Conservation (phyloP, 306 rosid species). For the Vigna unguiculata region DNA sequence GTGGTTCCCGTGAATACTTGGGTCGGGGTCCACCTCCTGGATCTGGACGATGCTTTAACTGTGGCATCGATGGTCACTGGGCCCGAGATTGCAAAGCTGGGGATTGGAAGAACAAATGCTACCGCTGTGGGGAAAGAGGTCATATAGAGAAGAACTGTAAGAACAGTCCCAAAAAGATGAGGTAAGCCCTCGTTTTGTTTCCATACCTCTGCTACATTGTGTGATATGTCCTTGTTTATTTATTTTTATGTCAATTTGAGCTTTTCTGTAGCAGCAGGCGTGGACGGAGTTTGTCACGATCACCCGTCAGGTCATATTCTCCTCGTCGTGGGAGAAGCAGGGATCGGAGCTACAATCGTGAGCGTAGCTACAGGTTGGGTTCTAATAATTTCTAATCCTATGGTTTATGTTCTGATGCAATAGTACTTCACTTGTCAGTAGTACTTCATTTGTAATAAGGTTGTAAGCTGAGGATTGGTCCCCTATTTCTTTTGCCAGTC, state of each 20-base stretch:
- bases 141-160: constrained; percentile 82
- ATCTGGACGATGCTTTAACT: constrained; percentile 89
- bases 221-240: background rate
- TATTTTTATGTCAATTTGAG: background rate
- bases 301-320: constrained; percentile 65
- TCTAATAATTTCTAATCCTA: background rate
- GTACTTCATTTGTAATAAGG: background rate
- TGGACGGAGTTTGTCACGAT: constrained; percentile 60
- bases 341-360: constrained; percentile 73
- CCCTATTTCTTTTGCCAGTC: constrained; percentile 53
- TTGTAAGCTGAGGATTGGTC: constrained; percentile 4
- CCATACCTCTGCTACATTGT: background rate
- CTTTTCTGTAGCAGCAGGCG: constrained; percentile 45
- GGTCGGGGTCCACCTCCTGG: constrained; percentile 93
- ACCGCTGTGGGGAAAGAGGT: constrained; percentile 92
- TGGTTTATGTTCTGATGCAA: background rate
- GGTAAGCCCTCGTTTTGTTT: constrained; percentile 42
- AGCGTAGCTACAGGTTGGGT: constrained; percentile 73
- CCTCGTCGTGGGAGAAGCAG: constrained; percentile 77
- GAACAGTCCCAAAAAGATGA: constrained; percentile 79
- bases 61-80: constrained; percentile 92
- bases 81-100: constrained; percentile 92
- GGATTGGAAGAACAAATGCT: constrained; percentile 90
- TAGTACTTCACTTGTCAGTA: background rate
- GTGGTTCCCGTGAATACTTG: constrained; percentile 75